Percentiles rank a stretch among this genome's conserved stretches.
These are phyloP conservation scores for Dothistroma septosporum DNA, from an alignment of 2,329 filamentous ascomycete genomes.

Conservation along the genomic window DNA sequence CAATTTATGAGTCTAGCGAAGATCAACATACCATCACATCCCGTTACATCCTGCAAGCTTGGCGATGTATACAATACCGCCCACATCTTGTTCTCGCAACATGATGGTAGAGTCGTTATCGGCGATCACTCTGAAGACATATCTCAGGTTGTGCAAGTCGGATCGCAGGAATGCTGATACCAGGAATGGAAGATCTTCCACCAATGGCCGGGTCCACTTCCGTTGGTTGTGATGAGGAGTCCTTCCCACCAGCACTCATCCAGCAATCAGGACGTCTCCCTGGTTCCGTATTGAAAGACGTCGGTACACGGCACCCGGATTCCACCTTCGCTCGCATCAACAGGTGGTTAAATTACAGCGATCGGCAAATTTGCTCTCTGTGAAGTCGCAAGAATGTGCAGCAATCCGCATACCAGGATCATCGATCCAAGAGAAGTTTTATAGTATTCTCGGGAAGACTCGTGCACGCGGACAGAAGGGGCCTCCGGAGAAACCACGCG, in stretches of 20 bases:
- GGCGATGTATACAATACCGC: not conserved
- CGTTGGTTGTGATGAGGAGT: conserved; percentile 2
- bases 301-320: not conserved
- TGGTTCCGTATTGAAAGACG: not conserved
- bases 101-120: not conserved
- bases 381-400: not conserved
- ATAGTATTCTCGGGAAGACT: not conserved
- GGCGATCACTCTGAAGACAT: not conserved
- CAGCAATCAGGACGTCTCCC: not conserved
- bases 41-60: not conserved
- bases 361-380: not conserved
- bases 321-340: not conserved
- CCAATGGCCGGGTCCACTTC: conserved; percentile 7
- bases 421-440: not conserved
- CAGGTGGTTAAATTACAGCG: not conserved
- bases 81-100: not conserved
- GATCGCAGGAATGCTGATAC: not conserved
- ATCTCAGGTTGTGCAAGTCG: conserved; percentile 1
- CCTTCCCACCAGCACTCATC: not conserved
- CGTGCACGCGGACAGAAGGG: not conserved
- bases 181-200: conserved; percentile 6
- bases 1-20: not conserved
- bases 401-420: not conserved
- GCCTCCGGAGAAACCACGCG: not conserved
- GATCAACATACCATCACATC: not conserved